These are phyloP conservation scores for Hyphodiscus sp. DNA, from an alignment of 2,329 filamentous ascomycete species.

Conservation along the genomic window DNA sequence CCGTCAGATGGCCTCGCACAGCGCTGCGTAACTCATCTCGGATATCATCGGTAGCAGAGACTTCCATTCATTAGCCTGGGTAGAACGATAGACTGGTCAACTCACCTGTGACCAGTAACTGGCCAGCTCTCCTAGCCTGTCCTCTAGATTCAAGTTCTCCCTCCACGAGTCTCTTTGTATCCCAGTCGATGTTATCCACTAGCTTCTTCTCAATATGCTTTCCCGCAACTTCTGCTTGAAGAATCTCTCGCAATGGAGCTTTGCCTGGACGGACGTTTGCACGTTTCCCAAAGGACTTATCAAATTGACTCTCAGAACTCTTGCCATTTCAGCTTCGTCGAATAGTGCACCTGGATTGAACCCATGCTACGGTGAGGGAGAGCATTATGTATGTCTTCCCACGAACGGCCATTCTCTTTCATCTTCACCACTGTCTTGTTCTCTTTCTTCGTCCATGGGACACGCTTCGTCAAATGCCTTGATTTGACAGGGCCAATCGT, in stretches of 20 bases:
- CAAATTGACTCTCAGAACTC: too few species aligned
- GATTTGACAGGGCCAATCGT: not conserved
- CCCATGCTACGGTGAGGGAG: not conserved
- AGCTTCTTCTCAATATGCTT: conserved; percentile 12
- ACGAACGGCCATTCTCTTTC: not conserved
- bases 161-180: conserved; percentile 4
- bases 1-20: conserved; percentile 9
- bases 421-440: not conserved
- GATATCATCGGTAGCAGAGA: conserved; percentile 9
- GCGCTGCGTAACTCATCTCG: conserved; percentile 10
- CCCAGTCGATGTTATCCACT: conserved; percentile 9
- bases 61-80: conserved; percentile 8
- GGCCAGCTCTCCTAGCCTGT: conserved; percentile 1
- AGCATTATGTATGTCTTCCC: not conserved
- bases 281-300: conserved; percentile 12
- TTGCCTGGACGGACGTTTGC: conserved; percentile 8
- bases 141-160: conserved; percentile 6
- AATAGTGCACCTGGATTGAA: not conserved
- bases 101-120: conserved; percentile 10
- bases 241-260: conserved; percentile 9
- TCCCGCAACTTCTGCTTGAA: conserved; percentile 8
- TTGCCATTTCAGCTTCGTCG: not conserved
- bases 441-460: not conserved
- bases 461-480: not conserved
- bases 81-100: conserved; percentile 1